Conservation (phyloP, 1,139 yeast genomes). For the Taphrina flavorubra region DNA sequence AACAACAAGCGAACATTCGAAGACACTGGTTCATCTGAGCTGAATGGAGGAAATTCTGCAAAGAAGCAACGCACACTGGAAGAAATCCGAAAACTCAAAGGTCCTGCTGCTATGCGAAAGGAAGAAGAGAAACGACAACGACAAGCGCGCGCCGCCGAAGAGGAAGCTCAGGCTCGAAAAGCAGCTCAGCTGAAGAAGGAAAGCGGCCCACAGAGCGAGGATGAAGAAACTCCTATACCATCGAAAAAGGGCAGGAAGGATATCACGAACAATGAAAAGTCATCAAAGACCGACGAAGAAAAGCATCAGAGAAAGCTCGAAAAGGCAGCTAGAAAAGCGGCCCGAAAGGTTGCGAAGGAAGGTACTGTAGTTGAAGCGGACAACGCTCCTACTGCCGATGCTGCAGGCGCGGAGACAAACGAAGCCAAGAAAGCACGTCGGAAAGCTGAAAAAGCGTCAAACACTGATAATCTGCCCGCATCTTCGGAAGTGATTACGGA, state of each 20-base stretch:
- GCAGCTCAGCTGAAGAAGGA: neutral
- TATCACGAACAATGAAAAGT: conserved; percentile 3
- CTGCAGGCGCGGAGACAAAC: conserved; percentile 19
- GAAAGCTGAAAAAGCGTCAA: conserved; percentile 29
- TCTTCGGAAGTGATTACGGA: conserved; percentile 13
- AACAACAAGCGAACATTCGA: conserved; percentile 31
- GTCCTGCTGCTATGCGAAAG: conserved; percentile 35
- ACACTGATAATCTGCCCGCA: conserved; percentile 6
- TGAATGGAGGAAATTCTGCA: neutral
- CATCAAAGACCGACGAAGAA: conserved; percentile 8
- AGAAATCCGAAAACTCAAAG: conserved; percentile 30
- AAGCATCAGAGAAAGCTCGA: conserved; percentile 15
- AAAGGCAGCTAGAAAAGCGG: conserved; percentile 39
- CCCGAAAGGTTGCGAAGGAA: conserved; percentile 11
- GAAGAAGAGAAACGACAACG: conserved; percentile 29
- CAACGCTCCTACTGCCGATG: neutral
- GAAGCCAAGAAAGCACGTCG: conserved; percentile 29
- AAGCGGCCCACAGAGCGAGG: conserved; percentile 1
- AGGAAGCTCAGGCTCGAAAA: conserved; percentile 9
- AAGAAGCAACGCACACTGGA: conserved; percentile 36
- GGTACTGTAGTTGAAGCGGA: conserved; percentile 2
- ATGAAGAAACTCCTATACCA: conserved; percentile 23
- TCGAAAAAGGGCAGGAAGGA: conserved; percentile 19
- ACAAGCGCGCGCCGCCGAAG: conserved; percentile 9
- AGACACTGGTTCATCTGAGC: neutral